Percentiles rank a stretch among this genome's conserved stretches.
phyloP scores from a whole-genome alignment of 2,329 filamentous ascomycete genomes.

The Aspergillus caelatus region DNA sequence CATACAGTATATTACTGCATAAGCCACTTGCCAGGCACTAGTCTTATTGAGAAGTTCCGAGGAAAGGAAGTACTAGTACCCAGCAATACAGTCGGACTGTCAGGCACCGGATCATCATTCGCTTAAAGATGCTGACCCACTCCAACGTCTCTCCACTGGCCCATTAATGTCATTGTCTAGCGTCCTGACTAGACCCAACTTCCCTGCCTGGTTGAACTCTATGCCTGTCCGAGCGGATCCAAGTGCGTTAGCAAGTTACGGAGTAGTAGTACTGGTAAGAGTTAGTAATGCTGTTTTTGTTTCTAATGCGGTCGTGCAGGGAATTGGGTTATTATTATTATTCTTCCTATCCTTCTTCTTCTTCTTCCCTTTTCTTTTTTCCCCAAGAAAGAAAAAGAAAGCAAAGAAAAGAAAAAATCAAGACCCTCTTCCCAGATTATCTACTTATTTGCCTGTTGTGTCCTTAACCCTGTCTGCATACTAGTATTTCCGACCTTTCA shows the following conservation, averaged over 20 bases:
- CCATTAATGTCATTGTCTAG: slow-evolving; percentile 10
- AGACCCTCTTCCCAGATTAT: too few relatives aligned
- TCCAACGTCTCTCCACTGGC: slow-evolving; percentile 22
- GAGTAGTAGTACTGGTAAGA: neutral
- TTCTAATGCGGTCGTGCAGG: neutral
- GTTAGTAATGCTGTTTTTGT: neutral
- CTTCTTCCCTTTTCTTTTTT: neutral
- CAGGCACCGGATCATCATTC: slow-evolving; percentile 26
- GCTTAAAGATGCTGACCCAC: slow-evolving; percentile 16
- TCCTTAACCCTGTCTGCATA: neutral
- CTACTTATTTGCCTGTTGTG: neutral
- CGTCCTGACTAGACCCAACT: neutral
- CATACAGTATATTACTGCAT: neutral
- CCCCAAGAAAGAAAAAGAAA: too few relatives aligned
- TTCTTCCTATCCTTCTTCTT: neutral
- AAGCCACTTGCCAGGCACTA: neutral
- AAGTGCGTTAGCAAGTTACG: neutral
- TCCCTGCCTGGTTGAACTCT: slow-evolving; percentile 16
- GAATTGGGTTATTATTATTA: neutral
- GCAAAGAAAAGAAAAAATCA: too few relatives aligned
- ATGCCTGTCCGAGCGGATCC: slow-evolving; percentile 15
- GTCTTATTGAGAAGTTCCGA: neutral
- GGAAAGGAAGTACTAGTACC: neutral
- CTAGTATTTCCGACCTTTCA: neutral
- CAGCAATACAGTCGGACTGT: slow-evolving; percentile 7